These are phyloP conservation scores for Dendrocalamus sinicus DNA, from an alignment of 176 grass and related monocot genomes.

Conservation along the genomic window DNA sequence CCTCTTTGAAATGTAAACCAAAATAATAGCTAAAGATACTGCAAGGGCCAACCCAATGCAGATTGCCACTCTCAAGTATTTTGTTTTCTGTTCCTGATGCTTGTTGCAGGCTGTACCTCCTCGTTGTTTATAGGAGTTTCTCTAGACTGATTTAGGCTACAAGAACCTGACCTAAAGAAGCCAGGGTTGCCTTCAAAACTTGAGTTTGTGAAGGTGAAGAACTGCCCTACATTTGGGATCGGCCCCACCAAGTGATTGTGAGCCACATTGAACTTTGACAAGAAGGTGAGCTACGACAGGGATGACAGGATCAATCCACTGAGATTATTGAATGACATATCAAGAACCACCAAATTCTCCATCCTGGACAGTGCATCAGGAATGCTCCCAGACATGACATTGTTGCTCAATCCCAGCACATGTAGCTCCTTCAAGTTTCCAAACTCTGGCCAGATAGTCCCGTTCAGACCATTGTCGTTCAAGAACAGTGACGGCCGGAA, in stretches of 20 bases:
- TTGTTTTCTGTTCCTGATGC: constrained; percentile 57
- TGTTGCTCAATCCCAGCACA: constrained; percentile 91
- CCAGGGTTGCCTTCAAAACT: constrained; percentile 90
- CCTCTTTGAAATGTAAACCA: constrained; percentile 77
- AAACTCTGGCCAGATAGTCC: constrained; percentile 82
- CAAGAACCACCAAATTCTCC: constrained; percentile 91
- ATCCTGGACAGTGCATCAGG: constrained; percentile 72
- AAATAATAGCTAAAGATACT: constrained; percentile 63
- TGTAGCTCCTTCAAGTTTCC: constrained; percentile 81
- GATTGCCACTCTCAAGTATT: constrained; percentile 74
- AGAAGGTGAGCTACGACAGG: constrained; percentile 75
- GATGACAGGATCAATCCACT: constrained; percentile 76
- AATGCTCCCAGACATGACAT: constrained; percentile 72
- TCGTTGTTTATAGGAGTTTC: constrained; percentile 22
- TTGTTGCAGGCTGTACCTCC: constrained; percentile 15
- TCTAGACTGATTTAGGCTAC: constrained; percentile 51
- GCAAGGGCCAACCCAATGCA: constrained; percentile 70
- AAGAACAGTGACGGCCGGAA: constrained; percentile 81
- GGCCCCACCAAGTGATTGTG: constrained; percentile 76
- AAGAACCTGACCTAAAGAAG: constrained; percentile 61
- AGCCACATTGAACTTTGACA: constrained; percentile 94
- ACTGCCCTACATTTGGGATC: constrained; percentile 74
- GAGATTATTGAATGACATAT: constrained; percentile 86
- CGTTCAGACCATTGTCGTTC: constrained; percentile 79
- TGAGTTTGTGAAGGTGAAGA: constrained; percentile 90